Evolutionary conservation across 805 yeast genomes (phyloP), one percentile per base, ranked within the genome.

Genomic region (Suhomyces tanzawaensis): DNA sequence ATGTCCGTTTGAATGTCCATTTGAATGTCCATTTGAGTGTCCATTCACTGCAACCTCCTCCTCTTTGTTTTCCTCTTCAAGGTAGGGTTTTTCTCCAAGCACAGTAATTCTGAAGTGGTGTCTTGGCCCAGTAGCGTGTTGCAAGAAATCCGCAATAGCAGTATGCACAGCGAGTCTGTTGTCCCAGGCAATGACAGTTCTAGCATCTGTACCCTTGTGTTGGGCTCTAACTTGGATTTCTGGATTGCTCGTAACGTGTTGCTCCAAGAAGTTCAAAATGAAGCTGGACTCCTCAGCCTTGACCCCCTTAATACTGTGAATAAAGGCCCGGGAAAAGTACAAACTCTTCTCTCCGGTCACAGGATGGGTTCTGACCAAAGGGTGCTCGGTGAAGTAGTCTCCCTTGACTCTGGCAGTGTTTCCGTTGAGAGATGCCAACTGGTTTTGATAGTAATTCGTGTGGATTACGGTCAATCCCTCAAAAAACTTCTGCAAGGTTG

Each of bases 351-450:
- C 56, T 3, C 58, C 58, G 6, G 61, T 54, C 9, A 54, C 61
- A 3, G 61, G 61, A 34, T 56, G 59, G 7, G 58, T 54, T 41
- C 61, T 46, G n/a, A 56, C 53, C 34, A 56, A 47, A 5, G 61
- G 59, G 39, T 56, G 61, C 37, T 56, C 61, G 8, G 56, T 45
- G 32, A 46, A 48, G 32, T 48, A 42, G 21, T 46, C 53, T 8
- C 41, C 51, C 38, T 53, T 50, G 15, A 49, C 51, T 34, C 49
- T 48, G 18, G 53, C 41, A 5, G 36, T 39, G 24, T 40, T 36
- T 8, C 48, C 47, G 14, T 40, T 37, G 27, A 50, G 25, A 23
- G 39, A 34, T 11, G 53, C 49, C 11, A 36, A 25, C 29, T 38
- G 29, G 38, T 52, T 48, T 36, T 54, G 59, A 42, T 51, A 52